Conservation (phyloP, 495 filamentous ascomycete species). For the Penicillium argentinense region DNA sequence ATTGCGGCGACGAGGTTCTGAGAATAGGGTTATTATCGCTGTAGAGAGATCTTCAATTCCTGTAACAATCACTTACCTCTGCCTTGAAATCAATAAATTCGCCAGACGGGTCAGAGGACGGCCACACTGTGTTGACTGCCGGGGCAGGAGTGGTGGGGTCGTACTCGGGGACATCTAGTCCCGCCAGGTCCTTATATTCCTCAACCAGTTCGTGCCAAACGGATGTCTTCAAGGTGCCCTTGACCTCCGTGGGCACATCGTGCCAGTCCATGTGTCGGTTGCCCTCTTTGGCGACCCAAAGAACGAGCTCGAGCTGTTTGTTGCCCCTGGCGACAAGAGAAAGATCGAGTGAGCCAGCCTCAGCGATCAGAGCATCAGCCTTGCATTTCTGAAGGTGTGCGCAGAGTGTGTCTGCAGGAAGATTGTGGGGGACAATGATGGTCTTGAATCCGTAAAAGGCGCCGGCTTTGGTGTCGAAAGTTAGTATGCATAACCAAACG, state of each 20-base stretch:
- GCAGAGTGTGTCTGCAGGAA: conserved; percentile 62
- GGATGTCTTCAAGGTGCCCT: conserved; percentile 68
- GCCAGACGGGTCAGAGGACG: conserved; percentile 49
- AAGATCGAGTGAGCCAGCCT: conserved; percentile 85
- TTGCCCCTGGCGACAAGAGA: conserved; percentile 66
- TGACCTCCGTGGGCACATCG: conserved; percentile 72
- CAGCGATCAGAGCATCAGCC: conserved; percentile 79
- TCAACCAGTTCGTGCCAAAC: conserved; percentile 87
- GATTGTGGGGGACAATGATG: conserved; percentile 82
- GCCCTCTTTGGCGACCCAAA: conserved; percentile 92
- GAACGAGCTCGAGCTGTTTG: conserved; percentile 68
- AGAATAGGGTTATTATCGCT: conserved; percentile 8
- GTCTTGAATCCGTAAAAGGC: conserved; percentile 80
- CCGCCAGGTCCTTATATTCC: conserved; percentile 50
- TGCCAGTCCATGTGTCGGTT: conserved; percentile 92
- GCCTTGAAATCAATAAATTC: conserved; percentile 77
- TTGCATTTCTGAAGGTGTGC: conserved; percentile 66
- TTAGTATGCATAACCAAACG: conserved; percentile 10
- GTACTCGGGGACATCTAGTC: conserved; percentile 49
- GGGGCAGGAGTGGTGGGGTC: conserved; percentile 54
- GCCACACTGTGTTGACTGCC: conserved; percentile 59
- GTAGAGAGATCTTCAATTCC: not conserved
- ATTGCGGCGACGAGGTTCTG: conserved; percentile 79
- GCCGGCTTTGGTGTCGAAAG: conserved; percentile 46
- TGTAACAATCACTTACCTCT: conserved; percentile 39